Conservation (phyloP, 306 rosid species). For the Casuarina glauca region DNA sequence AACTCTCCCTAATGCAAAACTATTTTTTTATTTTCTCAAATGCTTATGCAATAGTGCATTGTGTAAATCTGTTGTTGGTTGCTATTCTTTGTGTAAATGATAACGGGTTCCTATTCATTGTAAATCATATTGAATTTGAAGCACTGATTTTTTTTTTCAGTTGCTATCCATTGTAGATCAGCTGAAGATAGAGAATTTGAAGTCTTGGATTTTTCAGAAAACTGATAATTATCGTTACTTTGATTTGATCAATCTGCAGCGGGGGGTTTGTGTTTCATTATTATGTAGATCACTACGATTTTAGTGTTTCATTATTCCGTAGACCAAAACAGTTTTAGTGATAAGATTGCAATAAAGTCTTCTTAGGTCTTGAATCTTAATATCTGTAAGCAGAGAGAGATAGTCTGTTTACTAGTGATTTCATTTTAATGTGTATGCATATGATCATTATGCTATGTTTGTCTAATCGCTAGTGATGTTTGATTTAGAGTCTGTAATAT, state of each 20-base stretch:
- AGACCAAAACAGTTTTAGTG: background rate
- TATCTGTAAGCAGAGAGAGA: constrained; percentile 3
- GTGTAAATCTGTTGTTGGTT: background rate
- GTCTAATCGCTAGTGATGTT: background rate
- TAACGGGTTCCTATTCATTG: background rate
- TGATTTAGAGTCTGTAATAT: background rate
- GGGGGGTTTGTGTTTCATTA: background rate
- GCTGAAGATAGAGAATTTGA: background rate
- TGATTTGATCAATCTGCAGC: no score
- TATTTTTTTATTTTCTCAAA: background rate
- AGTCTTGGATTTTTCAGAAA: background rate
- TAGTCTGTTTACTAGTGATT: background rate
- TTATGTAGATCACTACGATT: background rate
- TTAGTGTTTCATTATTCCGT: background rate
- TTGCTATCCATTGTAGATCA: background rate
- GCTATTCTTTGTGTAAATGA: background rate
- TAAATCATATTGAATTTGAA: background rate
- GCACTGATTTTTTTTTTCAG: background rate
- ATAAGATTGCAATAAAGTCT: background rate
- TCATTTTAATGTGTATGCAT: no score
- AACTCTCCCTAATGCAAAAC: background rate
- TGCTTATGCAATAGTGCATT: background rate
- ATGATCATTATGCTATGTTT: background rate
- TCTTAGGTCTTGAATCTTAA: background rate
- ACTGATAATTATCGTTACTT: background rate